These are phyloP conservation scores for Ceratobasidium sp. DNA, from an alignment of 1,284 basidiomycete species.

Conservation along the genomic window DNA sequence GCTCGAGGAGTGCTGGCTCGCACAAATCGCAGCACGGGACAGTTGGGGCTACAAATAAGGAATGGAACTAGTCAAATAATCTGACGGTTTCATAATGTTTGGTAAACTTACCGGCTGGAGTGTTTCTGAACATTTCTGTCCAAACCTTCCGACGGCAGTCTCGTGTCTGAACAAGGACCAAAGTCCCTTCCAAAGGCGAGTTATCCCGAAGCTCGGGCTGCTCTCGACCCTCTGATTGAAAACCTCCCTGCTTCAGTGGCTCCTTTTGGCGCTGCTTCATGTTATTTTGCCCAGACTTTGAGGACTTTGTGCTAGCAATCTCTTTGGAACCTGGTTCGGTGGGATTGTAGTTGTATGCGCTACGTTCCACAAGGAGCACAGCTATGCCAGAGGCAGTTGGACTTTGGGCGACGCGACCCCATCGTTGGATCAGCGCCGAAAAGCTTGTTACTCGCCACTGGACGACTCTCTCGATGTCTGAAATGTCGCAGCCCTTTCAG, in stretches of 20 bases:
- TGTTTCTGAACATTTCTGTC: conserved; percentile 6
- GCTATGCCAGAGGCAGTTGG: neutral
- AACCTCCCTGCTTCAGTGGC: conserved; percentile 5
- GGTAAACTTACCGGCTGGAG: neutral
- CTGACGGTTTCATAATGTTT: neutral
- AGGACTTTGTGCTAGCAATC: neutral
- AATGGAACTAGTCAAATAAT: neutral
- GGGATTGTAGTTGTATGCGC: conserved; percentile 5
- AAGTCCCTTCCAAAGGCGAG: neutral
- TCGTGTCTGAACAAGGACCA: conserved; percentile 1
- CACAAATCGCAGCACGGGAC: conserved; percentile 2
- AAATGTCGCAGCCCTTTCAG: conserved; percentile 54
- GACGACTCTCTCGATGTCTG: conserved; percentile 54
- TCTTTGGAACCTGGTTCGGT: neutral
- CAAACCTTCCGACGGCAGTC: conserved; percentile 10
- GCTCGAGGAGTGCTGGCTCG: conserved; percentile 3
- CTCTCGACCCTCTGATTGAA: neutral
- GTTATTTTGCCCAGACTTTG: neutral
- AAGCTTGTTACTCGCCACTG: conserved; percentile 53
- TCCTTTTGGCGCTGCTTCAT: neutral
- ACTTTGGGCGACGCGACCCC: conserved; percentile 30
- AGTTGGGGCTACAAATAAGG: neutral
- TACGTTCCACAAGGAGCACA: conserved; percentile 10
- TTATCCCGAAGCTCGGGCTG: neutral
- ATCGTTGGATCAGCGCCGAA: conserved; percentile 53